phyloP scores from a whole-genome alignment of 2,329 filamentous ascomycete species.

The Fusarium verticillioides region DNA sequence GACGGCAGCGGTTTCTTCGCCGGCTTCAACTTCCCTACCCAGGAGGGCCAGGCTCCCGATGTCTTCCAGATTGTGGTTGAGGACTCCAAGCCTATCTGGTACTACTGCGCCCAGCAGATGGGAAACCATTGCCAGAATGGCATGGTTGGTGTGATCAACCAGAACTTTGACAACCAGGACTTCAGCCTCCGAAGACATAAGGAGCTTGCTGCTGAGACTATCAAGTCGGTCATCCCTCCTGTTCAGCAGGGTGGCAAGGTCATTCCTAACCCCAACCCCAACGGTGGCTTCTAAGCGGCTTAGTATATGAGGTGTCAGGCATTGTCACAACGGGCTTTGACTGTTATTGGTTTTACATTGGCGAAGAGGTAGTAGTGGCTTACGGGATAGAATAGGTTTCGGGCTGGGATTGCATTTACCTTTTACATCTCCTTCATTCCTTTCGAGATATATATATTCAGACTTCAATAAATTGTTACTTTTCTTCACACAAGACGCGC shows the following conservation, averaged over 20 bases:
- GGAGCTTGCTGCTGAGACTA: slow-evolving; percentile 49
- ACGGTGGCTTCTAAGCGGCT: slow-evolving; percentile 49
- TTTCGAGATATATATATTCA: slow-evolving; percentile 10
- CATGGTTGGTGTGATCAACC: slow-evolving; percentile 63
- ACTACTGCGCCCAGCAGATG: slow-evolving; percentile 56
- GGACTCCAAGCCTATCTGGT: slow-evolving; percentile 55
- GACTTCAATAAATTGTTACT: not conserved
- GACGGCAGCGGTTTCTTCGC: slow-evolving; percentile 56
- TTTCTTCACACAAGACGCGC: not conserved
- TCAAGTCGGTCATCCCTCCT: slow-evolving; percentile 47
- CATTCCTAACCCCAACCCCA: slow-evolving; percentile 56
- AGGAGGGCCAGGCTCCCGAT: slow-evolving; percentile 50
- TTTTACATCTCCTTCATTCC: slow-evolving; percentile 7
- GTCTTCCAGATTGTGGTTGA: slow-evolving; percentile 59
- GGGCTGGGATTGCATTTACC: not conserved
- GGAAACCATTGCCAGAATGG: slow-evolving; percentile 60
- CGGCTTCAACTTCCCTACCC: slow-evolving; percentile 56
- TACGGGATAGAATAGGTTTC: too few relatives aligned
- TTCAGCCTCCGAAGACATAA: slow-evolving; percentile 53
- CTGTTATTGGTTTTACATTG: not conserved
- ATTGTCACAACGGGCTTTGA: not conserved
- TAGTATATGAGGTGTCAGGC: not conserved
- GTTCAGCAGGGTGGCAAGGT: slow-evolving; percentile 51
- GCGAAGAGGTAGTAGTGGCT: not conserved
- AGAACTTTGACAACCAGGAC: slow-evolving; percentile 53